Percentiles rank a stretch among this genome's conserved stretches.
Conservation (phyloP, 345 rosid species). For the Aegle marmelos region DNA sequence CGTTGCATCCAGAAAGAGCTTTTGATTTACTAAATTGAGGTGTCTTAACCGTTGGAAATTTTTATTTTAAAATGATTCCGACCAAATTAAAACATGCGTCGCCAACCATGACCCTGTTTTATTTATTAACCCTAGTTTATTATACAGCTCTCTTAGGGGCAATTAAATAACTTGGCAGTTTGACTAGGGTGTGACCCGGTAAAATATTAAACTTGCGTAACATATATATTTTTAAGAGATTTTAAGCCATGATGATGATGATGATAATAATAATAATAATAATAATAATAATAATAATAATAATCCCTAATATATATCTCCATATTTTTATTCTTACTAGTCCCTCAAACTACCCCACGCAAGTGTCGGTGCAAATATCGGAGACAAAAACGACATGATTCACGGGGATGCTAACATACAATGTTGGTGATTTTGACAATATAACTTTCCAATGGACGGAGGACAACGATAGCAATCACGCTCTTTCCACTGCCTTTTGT, state of each 20-base stretch:
- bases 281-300: not conserved
- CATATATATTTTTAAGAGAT: not conserved
- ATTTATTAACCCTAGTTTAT: not conserved
- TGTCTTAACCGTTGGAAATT: not conserved
- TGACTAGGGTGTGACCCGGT: not conserved
- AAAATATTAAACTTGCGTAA: not conserved
- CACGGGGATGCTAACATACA: not conserved
- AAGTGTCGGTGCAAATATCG: not conserved
- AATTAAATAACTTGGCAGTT: not conserved
- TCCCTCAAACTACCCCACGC: not conserved
- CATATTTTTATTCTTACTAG: too few species aligned
- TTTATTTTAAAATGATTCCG: not conserved
- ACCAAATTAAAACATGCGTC: not conserved
- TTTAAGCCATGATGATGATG: too few species aligned
- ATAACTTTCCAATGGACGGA: not conserved
- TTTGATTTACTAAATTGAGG: too few species aligned
- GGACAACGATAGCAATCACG: not conserved
- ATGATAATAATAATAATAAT: not conserved
- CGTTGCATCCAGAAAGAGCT: too few species aligned
- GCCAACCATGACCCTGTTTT: not conserved
- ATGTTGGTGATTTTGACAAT: not conserved
- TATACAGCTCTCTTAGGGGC: too few species aligned
- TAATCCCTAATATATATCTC: not conserved
- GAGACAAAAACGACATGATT: not conserved
- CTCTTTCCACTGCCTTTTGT: too few species aligned